These are phyloP conservation scores for Xylaria arbuscula DNA, from an alignment of 2,329 filamentous ascomycete species.

Conservation along the genomic window DNA sequence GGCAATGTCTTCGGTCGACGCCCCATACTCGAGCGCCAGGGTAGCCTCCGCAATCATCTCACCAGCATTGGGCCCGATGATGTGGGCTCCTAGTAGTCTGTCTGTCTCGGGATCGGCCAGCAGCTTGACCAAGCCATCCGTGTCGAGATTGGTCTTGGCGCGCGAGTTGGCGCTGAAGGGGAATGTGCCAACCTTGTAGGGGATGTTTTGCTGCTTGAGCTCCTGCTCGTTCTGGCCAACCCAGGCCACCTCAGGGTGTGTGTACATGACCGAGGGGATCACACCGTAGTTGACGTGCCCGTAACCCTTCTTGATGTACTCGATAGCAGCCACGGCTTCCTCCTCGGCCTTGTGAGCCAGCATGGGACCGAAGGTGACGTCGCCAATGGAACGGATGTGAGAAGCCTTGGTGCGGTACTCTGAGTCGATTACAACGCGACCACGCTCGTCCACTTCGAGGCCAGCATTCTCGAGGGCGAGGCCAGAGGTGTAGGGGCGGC, in stretches of 20 bases:
- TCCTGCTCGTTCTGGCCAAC: constrained; percentile 98
- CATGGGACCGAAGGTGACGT: constrained; percentile 98
- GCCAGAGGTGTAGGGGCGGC: constrained; percentile 91
- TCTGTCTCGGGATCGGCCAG: constrained; percentile 96
- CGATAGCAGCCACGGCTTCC: constrained; percentile 92
- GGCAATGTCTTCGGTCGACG: constrained; percentile 92
- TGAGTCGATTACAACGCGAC: constrained; percentile 95
- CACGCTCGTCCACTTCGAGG: constrained; percentile 90
- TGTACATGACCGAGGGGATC: constrained; percentile 99
- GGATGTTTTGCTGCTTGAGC: constrained; percentile 86
- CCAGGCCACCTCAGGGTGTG: constrained; percentile 97
- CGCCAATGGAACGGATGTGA: constrained; percentile 96
- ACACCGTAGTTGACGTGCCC: constrained; percentile 99
- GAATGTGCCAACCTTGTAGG: constrained; percentile 94
- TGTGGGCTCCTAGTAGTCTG: constrained; percentile 93
- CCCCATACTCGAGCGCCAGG: constrained; percentile 94
- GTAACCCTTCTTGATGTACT: constrained; percentile 98
- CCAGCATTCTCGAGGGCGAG: constrained; percentile 95
- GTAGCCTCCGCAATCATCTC: constrained; percentile 99
- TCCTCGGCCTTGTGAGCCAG: constrained; percentile 99
- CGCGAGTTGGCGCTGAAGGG: constrained; percentile 98
- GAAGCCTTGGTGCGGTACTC: constrained; percentile 98
- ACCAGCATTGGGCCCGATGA: constrained; percentile 93
- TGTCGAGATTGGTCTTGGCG: constrained; percentile 98
- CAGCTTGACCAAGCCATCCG: constrained; percentile 97